Evolutionary conservation across 192 early-diverging fungal genomes (phyloP).

Genomic region (Coemansia sp.): DNA sequence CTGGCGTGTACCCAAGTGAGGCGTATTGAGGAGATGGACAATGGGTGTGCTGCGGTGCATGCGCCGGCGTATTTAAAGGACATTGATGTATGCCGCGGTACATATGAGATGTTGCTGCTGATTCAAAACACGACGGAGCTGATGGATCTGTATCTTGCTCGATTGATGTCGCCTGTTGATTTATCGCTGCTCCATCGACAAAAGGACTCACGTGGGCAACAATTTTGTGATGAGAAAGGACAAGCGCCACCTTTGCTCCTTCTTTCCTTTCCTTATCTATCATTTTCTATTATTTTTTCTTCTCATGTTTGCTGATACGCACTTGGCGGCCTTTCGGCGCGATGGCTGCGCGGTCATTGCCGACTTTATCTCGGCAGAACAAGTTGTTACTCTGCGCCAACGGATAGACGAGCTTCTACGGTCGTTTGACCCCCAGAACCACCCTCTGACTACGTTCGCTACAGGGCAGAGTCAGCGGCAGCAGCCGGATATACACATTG

Average conservation of each 20-base stretch:
- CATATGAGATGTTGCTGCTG: background rate
- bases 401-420: slow-evolving; percentile 57
- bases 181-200: background rate
- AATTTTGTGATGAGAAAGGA: background rate
- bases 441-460: slow-evolving; percentile 77
- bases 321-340: slow-evolving; percentile 11
- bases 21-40: background rate
- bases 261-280: background rate
- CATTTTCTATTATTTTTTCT: background rate
- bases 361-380: slow-evolving; percentile 13
- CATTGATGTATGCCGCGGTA: background rate
- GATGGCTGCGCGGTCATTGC: slow-evolving; percentile 35
- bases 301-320: slow-evolving; percentile 2
- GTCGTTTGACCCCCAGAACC: slow-evolving; percentile 61
- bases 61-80: background rate
- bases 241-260: background rate
- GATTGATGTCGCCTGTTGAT: background rate
- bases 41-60: background rate
- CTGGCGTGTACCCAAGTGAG: background rate
- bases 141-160: background rate
- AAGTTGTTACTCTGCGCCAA: slow-evolving; percentile 14
- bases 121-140: background rate
- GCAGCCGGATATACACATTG: slow-evolving; percentile 56
- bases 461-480: slow-evolving; percentile 51
- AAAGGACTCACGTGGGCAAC: background rate